These are phyloP conservation scores for Zea luxurians DNA, from an alignment of 176 grass and related monocot species.

Conservation along the genomic window DNA sequence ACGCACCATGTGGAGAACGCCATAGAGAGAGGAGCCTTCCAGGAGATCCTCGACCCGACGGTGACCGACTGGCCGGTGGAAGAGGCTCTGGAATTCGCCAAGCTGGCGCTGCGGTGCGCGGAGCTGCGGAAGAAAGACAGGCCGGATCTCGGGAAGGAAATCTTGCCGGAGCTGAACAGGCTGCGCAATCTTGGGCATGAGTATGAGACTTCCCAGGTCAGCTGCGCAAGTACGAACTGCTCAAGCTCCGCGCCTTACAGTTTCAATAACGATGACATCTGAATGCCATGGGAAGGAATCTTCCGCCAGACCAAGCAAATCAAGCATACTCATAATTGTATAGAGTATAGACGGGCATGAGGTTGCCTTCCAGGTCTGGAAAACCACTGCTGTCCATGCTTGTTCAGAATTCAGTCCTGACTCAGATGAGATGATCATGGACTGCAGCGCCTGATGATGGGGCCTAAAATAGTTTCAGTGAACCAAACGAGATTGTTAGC, in stretches of 20 bases:
- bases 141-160: slow-evolving; percentile 63
- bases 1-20: slow-evolving; percentile 62
- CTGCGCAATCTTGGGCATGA: slow-evolving; percentile 62
- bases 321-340: slow-evolving; percentile 18
- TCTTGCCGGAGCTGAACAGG: slow-evolving; percentile 68
- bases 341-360: slow-evolving; percentile 18
- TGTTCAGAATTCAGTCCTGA: slow-evolving; percentile 21
- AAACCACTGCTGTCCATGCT: slow-evolving; percentile 30
- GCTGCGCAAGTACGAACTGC: slow-evolving; percentile 40
- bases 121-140: slow-evolving; percentile 81
- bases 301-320: slow-evolving; percentile 9
- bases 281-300: neutral
- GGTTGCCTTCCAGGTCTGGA: slow-evolving; percentile 23
- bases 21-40: slow-evolving; percentile 66
- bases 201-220: slow-evolving; percentile 35
- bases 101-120: slow-evolving; percentile 61
- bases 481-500: slow-evolving; percentile 41
- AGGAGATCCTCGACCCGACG: slow-evolving; percentile 66
- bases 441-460: slow-evolving; percentile 39
- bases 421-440: slow-evolving; percentile 16
- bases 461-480: slow-evolving; percentile 32
- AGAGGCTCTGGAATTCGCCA: slow-evolving; percentile 58
- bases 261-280: slow-evolving; percentile 36
- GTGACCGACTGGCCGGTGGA: slow-evolving; percentile 73
- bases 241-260: slow-evolving; percentile 46